Evolutionary conservation across 108 stramenopile species (phyloP), one percentile per base, ranked within the genome.

Genomic region (Conticribra guillardii): DNA sequence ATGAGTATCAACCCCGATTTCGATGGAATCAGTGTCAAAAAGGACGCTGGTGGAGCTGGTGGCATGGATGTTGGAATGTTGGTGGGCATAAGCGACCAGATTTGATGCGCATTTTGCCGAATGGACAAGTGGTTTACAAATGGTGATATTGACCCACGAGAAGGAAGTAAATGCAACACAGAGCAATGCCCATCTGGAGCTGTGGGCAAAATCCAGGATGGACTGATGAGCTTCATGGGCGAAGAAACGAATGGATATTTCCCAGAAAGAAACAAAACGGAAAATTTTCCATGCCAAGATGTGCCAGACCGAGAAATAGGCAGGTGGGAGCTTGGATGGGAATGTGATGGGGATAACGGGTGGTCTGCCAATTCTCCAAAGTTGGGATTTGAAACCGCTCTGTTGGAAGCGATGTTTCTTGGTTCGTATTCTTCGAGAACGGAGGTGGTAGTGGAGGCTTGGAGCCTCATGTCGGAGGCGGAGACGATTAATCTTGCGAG

Each of bases 21-120:
- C n/a, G 29, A 59, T 64, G 31, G 64, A 74, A 49, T 74, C 55
- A 1, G 64, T 58, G 34, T 74, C 63, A 34, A 65, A 63, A 16
- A 24, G 30, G 23, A 46, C 59, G 9, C 18, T 31, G 22, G 17
- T 51, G 14, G 45, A 22, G 50, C 2, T 3, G 2, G 4, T 2
- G 7, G 30, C 7, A 19, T 29, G 16, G 28, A 51, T 4, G 23
- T 21, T 3, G 8, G 49, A 32, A 23, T 64, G 37, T n/a, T n/a
- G n/a, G n/a, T n/a, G n/a, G n/a, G n/a, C 23, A 19, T 47, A 61
- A 49, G 27, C 61, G 8, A 47, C 28, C 27, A 29, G 17, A 27
- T 32, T 3, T 15, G 37, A 48, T 33, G 30, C 17, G 3, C 45
- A 8, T 27, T 37, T 0, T 18, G 17, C 21, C 28, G 37, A 5